Conservation (phyloP, 129 eudicot genomes). For the Centaurea solstitialis region DNA sequence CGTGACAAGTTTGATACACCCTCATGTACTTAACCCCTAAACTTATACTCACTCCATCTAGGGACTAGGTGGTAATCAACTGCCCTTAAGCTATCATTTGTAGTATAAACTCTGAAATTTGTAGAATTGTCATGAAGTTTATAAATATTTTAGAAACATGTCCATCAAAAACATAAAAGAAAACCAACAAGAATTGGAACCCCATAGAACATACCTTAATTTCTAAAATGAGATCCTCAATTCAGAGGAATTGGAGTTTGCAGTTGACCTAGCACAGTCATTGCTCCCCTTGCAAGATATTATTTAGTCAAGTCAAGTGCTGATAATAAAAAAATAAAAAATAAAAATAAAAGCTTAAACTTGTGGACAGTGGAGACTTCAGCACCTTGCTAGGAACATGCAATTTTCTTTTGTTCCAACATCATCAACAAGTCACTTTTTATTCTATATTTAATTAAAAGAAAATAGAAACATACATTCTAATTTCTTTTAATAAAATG, state of each 20-base stretch:
- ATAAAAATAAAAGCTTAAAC: neutral
- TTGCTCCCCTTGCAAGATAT: neutral
- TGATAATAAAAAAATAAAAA: neutral
- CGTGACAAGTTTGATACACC: too few relatives aligned
- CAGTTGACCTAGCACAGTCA: neutral
- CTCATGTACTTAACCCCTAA: too few relatives aligned
- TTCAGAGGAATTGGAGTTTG: neutral
- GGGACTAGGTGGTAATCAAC: neutral
- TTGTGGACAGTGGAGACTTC: neutral
- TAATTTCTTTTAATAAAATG: too few relatives aligned
- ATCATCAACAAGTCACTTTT: neutral
- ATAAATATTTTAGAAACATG: neutral
- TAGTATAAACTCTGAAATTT: neutral
- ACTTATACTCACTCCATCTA: neutral
- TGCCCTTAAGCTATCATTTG: neutral
- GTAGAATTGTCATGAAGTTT: neutral
- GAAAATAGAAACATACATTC: too few relatives aligned
- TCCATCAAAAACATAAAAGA: neutral
- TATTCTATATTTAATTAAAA: neutral
- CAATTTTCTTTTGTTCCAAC: neutral
- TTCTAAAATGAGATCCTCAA: constrained; percentile 3
- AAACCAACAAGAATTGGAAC: neutral
- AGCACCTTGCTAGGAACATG: neutral
- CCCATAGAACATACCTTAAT: neutral
- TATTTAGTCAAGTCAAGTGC: neutral